These are phyloP conservation scores for Sphaerostilbella broomeana DNA, from an alignment of 2,329 filamentous ascomycete genomes.

Conservation along the genomic window DNA sequence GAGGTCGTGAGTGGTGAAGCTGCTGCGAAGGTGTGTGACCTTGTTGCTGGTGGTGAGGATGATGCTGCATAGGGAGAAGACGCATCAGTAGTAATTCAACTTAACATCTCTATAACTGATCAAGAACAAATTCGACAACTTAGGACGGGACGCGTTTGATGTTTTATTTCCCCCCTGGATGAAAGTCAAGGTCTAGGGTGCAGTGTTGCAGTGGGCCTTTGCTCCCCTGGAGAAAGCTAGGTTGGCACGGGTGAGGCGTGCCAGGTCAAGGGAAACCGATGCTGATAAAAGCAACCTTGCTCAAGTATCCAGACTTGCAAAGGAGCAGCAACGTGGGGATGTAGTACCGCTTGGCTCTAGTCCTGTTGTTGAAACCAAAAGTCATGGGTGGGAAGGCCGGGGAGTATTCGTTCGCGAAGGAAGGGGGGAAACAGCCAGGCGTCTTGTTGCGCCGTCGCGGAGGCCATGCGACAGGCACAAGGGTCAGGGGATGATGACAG, in stretches of 20 bases:
- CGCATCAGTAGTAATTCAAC: conserved; percentile 48
- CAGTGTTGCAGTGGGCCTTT: conserved; percentile 30
- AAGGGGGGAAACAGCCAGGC: conserved; percentile 12
- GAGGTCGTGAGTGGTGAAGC: conserved; percentile 64
- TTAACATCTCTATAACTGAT: conserved; percentile 29
- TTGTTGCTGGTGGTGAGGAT: conserved; percentile 66
- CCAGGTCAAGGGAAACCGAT: conserved; percentile 38
- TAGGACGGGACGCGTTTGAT: conserved; percentile 41
- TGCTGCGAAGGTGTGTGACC: conserved; percentile 61
- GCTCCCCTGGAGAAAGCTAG: conserved; percentile 41
- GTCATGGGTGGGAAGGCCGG: conserved; percentile 13
- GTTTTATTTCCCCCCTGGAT: conserved; percentile 44
- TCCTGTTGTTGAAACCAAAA: conserved; percentile 10
- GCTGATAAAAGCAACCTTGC: conserved; percentile 33
- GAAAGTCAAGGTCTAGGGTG: conserved; percentile 41
- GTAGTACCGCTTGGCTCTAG: conserved; percentile 25
- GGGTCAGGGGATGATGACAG: conserved; percentile 12
- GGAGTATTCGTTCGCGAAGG: conserved; percentile 8
- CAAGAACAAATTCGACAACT: conserved; percentile 33
- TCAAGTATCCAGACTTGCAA: conserved; percentile 22
- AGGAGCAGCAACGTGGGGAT: conserved; percentile 22
- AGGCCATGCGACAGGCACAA: conserved; percentile 10
- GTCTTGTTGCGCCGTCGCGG: conserved; percentile 14
- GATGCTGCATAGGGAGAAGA: conserved; percentile 64
- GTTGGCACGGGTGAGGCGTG: conserved; percentile 44